Conservation (phyloP, 2,329 filamentous ascomycete genomes). For the Alternaria triticina region DNA sequence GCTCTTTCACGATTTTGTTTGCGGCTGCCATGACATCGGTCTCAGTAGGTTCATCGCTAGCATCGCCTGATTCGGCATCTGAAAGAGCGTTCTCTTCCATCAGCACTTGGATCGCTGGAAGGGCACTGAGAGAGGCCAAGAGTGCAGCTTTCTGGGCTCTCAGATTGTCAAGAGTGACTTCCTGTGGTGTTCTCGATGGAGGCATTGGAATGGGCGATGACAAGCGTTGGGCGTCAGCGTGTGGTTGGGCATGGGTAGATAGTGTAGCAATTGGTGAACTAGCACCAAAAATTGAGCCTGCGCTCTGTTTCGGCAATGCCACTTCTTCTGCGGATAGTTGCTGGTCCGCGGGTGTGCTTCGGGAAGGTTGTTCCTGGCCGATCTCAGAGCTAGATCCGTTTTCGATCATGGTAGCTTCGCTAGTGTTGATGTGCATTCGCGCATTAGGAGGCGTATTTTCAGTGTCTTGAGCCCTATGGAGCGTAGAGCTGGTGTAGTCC, state of each 20-base stretch:
- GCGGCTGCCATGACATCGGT: constrained; percentile 51
- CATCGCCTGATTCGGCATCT: constrained; percentile 13
- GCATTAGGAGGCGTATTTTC: background rate
- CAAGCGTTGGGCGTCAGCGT: background rate
- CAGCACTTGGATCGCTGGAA: constrained; percentile 44
- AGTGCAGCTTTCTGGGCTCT: constrained; percentile 50
- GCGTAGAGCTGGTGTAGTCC: background rate
- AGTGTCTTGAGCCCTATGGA: background rate
- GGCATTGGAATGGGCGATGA: background rate
- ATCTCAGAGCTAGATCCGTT: background rate
- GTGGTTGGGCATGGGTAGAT: background rate
- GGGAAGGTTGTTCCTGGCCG: background rate
- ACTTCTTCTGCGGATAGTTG: background rate
- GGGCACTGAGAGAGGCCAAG: constrained; percentile 35
- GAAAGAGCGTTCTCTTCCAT: constrained; percentile 37
- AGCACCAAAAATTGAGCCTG: background rate
- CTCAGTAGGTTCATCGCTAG: constrained; percentile 35
- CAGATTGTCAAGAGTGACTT: constrained; percentile 57
- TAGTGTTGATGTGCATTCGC: background rate
- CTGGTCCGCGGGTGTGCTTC: background rate
- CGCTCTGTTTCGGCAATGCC: background rate
- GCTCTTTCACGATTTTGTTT: constrained; percentile 62
- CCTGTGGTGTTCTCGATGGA: constrained; percentile 48
- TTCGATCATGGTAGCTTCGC: background rate
- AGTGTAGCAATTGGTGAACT: background rate